Evolutionary conservation across 2,329 filamentous ascomycete genomes (phyloP).

Genomic region (Rhynchosporium graminicola): DNA sequence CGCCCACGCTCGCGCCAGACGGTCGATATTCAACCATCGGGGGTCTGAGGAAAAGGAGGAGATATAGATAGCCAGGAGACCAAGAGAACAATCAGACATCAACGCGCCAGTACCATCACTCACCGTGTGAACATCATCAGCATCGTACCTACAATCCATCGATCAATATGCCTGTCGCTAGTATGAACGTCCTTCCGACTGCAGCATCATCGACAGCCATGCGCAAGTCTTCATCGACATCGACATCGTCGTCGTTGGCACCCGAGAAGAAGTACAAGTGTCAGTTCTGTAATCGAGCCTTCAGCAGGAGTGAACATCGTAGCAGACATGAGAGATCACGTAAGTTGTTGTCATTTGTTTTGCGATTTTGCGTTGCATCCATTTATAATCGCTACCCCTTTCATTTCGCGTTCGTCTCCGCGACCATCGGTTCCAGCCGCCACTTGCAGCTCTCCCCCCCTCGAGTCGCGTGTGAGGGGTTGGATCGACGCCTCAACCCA

Average conservation of each 20-base stretch:
- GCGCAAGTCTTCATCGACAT: constrained; percentile 56
- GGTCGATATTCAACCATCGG: constrained; percentile 41
- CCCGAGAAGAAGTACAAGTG: constrained; percentile 99
- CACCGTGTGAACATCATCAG: constrained; percentile 31
- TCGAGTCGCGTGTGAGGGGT: constrained; percentile 32
- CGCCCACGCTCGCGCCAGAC: constrained; percentile 46
- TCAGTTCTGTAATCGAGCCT: constrained; percentile 96
- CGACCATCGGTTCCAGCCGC: constrained; percentile 7
- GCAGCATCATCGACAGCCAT: constrained; percentile 67
- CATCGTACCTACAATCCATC: constrained; percentile 23
- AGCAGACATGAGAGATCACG: constrained; percentile 96
- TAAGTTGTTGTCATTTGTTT: constrained; percentile 58
- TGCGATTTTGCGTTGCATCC: not conserved
- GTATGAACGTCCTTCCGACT: constrained; percentile 56
- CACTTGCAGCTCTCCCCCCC: constrained; percentile 24
- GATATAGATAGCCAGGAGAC: not conserved
- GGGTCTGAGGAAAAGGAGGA: constrained; percentile 32
- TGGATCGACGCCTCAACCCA: constrained; percentile 16
- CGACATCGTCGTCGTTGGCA: constrained; percentile 55
- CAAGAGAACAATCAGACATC: not conserved
- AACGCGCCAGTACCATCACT: constrained; percentile 13
- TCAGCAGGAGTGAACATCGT: constrained; percentile 95
- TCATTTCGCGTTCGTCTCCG: not conserved
- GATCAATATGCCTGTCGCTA: constrained; percentile 65
- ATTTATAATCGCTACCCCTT: not conserved